A percentile compares a stretch with the other conserved stretches of the same genome.
Conservation (phyloP, 2,329 filamentous ascomycete genomes). For the Phaeomoniella chlamydospora region DNA sequence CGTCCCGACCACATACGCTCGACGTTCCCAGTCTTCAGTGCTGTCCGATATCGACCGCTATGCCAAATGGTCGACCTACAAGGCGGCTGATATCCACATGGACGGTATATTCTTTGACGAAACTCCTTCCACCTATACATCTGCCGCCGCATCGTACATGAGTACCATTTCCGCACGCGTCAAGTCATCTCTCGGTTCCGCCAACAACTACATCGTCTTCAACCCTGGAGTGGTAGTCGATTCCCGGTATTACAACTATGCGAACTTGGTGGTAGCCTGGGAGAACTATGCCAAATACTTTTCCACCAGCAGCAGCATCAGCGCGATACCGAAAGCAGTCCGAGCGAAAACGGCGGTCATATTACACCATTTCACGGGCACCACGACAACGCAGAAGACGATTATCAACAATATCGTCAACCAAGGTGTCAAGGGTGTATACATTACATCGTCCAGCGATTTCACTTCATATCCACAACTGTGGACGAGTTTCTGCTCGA, state of each 20-base stretch:
- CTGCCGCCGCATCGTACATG: slow-evolving; percentile 10
- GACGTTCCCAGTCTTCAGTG: slow-evolving; percentile 16
- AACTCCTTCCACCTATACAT: slow-evolving; percentile 12
- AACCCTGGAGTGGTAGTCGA: background rate
- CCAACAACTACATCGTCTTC: slow-evolving; percentile 9
- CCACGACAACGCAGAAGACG: background rate
- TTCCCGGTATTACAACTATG: slow-evolving; percentile 1
- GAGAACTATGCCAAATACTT: background rate
- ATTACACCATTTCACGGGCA: background rate
- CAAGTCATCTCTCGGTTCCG: slow-evolving; percentile 6
- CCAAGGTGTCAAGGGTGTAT: background rate
- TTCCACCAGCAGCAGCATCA: background rate
- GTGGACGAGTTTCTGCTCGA: background rate
- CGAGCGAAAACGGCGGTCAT: background rate
- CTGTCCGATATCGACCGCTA: slow-evolving; percentile 21
- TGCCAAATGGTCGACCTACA: slow-evolving; percentile 17
- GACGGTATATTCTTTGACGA: slow-evolving; percentile 27
- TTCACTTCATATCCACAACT: background rate
- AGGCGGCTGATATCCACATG: slow-evolving; percentile 14
- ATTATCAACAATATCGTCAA: background rate
- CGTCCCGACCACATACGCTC: slow-evolving; percentile 21
- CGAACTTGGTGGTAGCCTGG: background rate
- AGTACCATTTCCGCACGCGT: slow-evolving; percentile 7
- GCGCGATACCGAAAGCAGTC: background rate
- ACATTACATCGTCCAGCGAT: background rate